A percentile compares a stretch with the other conserved stretches of the same genome.
Evolutionary conservation across 2,329 filamentous ascomycete species (phyloP).

Genomic region (Fusarium armeniacum): DNA sequence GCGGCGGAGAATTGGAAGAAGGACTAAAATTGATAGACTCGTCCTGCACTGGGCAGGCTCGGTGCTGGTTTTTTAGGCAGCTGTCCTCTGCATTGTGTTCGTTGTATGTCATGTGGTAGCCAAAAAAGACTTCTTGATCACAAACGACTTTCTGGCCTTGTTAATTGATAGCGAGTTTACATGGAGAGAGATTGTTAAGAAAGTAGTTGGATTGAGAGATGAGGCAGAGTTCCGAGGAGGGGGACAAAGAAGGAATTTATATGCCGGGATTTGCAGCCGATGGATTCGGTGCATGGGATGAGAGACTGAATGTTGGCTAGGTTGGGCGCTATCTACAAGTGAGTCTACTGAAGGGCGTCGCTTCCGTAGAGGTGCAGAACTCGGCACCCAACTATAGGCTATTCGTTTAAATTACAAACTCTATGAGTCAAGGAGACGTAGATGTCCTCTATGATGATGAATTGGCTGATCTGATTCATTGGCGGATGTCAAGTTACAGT

Average conservation of each 20-base stretch:
- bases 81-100: slow-evolving; percentile 51
- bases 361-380: slow-evolving; percentile 6
- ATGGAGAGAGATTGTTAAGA: neutral
- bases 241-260: slow-evolving; percentile 26
- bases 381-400: slow-evolving; percentile 16
- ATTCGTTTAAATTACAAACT: neutral
- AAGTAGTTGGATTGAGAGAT: neutral
- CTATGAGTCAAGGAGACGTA: slow-evolving; percentile 14
- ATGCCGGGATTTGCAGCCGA: slow-evolving; percentile 28
- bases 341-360: neutral
- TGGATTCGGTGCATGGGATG: slow-evolving; percentile 1
- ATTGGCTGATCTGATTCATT: slow-evolving; percentile 10
- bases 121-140: slow-evolving; percentile 15
- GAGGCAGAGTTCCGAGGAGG: neutral
- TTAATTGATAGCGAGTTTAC: slow-evolving; percentile 5
- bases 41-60: slow-evolving; percentile 15
- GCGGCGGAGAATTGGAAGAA: slow-evolving; percentile 7
- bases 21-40: slow-evolving; percentile 19
- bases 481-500: neutral
- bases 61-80: slow-evolving; percentile 50
- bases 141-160: slow-evolving; percentile 8
- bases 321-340: slow-evolving; percentile 27
- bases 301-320: neutral
- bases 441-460: slow-evolving; percentile 10
- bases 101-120: slow-evolving; percentile 31